Base-by-base conservation (phyloP, 1,284 basidiomycete species). In the Sanghuangporus baumii region DNA sequence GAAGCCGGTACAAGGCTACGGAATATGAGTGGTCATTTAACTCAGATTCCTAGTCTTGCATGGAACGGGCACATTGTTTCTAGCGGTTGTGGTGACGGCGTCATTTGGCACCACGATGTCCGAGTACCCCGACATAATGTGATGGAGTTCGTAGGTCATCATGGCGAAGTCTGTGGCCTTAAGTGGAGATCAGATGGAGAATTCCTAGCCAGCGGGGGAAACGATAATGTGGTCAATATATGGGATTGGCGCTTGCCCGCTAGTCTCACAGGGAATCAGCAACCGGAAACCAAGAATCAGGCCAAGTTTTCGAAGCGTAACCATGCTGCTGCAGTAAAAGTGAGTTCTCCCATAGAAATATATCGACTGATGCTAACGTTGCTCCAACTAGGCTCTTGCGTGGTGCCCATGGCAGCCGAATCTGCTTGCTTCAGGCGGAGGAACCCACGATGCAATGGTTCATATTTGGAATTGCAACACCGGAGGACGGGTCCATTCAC, bases 361-460 rank as follows among this genome's bases (percentile, higher is more conserved):
- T 16, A 40, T 18, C 59, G 31, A 54, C 38, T 62, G 37, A 56
- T 18, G 20, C 26, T 31, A 31, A 59, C 14, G 14, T 34, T 20
- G 20, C 54, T 8, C 55, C 48, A 64, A 48, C 12, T 62, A 93
- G 89, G 96, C 95, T 0, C 79, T 99, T 52, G 93, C 94, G 0
- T 99, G 97, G 94, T 98, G 94, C 68, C 94, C 96, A 0, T 98
- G 96, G 95, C 93, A 96, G 76, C 85, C 90, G 0, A 90, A 91
- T 8, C 80, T 99, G 7, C 85, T 99, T 55, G 96, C 96, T 0
- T 89, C 91, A 0, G 97, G 97, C 0, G 97, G 97, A 1, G 97
- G 97, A 0, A 96, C 94, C 0, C 91, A 91, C 66, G 96, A 99
- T 72, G 92, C 94, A 46, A 93, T 89, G 26, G 93, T 98, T 69